Base-by-base conservation (phyloP, 768 basidiomycete genomes). In the Suillus paluster region DNA sequence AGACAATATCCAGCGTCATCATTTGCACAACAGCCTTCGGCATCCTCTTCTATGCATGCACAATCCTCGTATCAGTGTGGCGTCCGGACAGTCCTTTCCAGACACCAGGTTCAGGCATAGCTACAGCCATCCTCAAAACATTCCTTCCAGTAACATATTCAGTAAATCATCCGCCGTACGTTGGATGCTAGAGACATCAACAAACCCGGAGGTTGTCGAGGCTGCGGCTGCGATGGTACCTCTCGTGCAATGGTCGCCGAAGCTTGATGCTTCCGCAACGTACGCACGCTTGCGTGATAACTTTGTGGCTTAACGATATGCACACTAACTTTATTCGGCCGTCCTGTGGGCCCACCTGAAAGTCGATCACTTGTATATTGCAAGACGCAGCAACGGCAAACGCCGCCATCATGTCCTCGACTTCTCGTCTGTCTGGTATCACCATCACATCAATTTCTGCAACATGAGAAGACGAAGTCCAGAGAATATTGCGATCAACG, bases 21-120 rank as follows among this genome's bases (percentile, higher is more conserved):
- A 30, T 30, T 6, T 30, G 30, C 30, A 30, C 30, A 3, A 30
- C 30, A 19, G 46, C 17, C 11, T 34, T 63, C 34, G 58, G 59
- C 36, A 44, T 63, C 49, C n/a, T 63, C 15, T 63, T 63, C 62
- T 63, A 63, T 38, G 6, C 21, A 5, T 36, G 49, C 27, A 63
- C 61, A 17, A 53, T 60, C 10, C 23, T 61, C 7, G 34, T 49
- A 14, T 58, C 62, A 7, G 21, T 54, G 11, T 10, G 34, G 41
- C 50, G 14, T 30, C 34, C 48, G 8, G 50, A 36, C 34, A 62
- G 62, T 44, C 62, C 62, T 34, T 63, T 61, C 60, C 62, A 59
- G 45, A 61, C 62, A 10, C 62, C 62, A 27, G 19, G 39, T 9
- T 63, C 62, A 27, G 33, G 23, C 7, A 1, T 50, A 14, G 36